These are phyloP conservation scores for Wickerhamomyces silvicola DNA, from an alignment of 805 yeast genomes.

Conservation along the genomic window DNA sequence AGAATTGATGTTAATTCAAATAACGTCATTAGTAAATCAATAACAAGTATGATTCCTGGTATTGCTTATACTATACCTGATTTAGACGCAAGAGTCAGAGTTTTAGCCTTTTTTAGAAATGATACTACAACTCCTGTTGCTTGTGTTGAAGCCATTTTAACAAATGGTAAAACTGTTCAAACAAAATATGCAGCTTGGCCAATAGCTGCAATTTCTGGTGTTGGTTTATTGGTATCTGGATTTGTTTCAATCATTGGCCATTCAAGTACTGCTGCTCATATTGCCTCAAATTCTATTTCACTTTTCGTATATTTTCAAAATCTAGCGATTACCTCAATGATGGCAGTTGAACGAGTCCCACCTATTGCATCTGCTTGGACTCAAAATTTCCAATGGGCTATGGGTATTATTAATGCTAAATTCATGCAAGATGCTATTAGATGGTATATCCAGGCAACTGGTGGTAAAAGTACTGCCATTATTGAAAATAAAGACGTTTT, in stretches of 20 bases:
- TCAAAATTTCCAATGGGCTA: slow-evolving; percentile 93
- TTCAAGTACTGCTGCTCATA: slow-evolving; percentile 90
- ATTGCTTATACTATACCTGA: slow-evolving; percentile 91
- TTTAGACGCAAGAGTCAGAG: slow-evolving; percentile 84
- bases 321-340: slow-evolving; percentile 87
- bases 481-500: slow-evolving; percentile 55
- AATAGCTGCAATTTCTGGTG: slow-evolving; percentile 83
- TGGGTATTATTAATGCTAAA: slow-evolving; percentile 74
- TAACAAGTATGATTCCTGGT: slow-evolving; percentile 58
- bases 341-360: slow-evolving; percentile 88
- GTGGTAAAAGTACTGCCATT: slow-evolving; percentile 79
- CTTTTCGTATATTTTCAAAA: slow-evolving; percentile 91
- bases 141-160: slow-evolving; percentile 82
- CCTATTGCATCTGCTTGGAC: slow-evolving; percentile 99
- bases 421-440: slow-evolving; percentile 80
- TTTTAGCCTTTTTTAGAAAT: slow-evolving; percentile 49
- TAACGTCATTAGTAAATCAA: slow-evolving; percentile 34
- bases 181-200: slow-evolving; percentile 94
- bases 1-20: slow-evolving; percentile 65
- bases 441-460: slow-evolving; percentile 96
- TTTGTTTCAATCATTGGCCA: slow-evolving; percentile 83
- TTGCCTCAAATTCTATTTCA: slow-evolving; percentile 93
- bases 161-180: slow-evolving; percentile 91
- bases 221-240: slow-evolving; percentile 85
- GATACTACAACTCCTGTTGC: slow-evolving; percentile 57